phyloP scores from a whole-genome alignment of 768 basidiomycete genomes.

The Amanita fuliginea region DNA sequence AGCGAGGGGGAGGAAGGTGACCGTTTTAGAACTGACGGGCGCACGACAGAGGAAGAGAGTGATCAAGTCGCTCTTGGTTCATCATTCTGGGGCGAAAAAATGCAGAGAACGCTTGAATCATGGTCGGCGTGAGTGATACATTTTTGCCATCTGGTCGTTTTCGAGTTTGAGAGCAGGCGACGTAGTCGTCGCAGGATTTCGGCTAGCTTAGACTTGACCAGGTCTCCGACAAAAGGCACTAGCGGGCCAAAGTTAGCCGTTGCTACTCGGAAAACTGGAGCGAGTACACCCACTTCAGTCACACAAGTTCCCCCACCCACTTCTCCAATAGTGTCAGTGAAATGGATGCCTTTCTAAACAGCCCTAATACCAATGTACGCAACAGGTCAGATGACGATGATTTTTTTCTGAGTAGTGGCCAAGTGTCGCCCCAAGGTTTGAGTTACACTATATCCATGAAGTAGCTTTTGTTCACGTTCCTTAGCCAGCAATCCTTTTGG shows the following conservation, averaged over 20 bases:
- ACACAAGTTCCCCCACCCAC: neutral
- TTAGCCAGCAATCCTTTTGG: neutral
- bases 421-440: constrained; percentile 59
- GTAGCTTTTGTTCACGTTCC: constrained; percentile 8
- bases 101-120: constrained; percentile 32
- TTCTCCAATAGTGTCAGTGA: constrained; percentile 1
- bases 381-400: constrained; percentile 34
- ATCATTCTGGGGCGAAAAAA: constrained; percentile 28
- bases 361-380: neutral
- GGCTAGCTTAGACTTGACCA: neutral
- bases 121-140: constrained; percentile 28
- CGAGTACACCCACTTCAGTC: neutral
- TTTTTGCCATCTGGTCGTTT: neutral
- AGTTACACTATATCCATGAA: constrained; percentile 4
- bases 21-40: constrained; percentile 18
- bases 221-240: neutral
- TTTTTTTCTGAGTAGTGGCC: constrained; percentile 68
- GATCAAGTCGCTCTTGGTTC: constrained; percentile 14
- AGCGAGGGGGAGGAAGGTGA: constrained; percentile 32
- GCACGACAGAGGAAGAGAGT: constrained; percentile 36
- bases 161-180: constrained; percentile 8
- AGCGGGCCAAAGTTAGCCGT: neutral
- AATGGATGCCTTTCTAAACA: neutral
- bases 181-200: neutral
- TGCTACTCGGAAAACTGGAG: neutral